Base-by-base conservation (phyloP, 805 yeast species). In the Metschnikowia kofuensis region DNA sequence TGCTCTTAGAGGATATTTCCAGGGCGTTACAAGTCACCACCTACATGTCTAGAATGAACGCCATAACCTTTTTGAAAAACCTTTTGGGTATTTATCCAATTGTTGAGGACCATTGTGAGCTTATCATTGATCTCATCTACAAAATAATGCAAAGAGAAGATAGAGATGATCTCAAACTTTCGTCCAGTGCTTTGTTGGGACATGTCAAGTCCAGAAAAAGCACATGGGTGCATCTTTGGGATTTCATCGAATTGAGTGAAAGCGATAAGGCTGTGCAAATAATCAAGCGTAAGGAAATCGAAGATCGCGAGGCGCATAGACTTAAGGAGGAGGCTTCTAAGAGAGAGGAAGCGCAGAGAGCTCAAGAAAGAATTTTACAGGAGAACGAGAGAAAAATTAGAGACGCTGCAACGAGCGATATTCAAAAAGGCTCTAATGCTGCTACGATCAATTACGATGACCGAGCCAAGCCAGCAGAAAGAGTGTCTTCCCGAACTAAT, bases 1-100 rank as follows among this genome's bases (percentile, higher is more conserved):
- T 61, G 1, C 62, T 87, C 7, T 65, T 82, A 12, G 63, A 66
- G 1, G 79, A 77, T 30, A 53, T 83, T 9, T 54, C 64, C 9
- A 54, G 62, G 1, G 71, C 83, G 4, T 66, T 85, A 39, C 59
- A 63, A 15, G 75, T 79, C 7, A 63, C 69, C 3, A 85, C 85
- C 47, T 91, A 89, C 63, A 85, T 87, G 81, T 83, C 87, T 2
- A 77, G 94, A 45, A 79, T 90, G 47, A 91, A 90, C 65, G 80
- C 89, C 3, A 87, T 90, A 50, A 85, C 87, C 1, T 80, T 89
- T 57, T 70, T 90, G 70, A 88, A 85, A 61, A 82, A 82, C 55
- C 66, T 85, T 39, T 67, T 84, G 15, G 75, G 77, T 2, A 75
- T 78, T 13, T 89, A 81, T 61, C 96, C 97, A 0, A 69, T 75